Base-by-base conservation (phyloP, 176 grass and related monocot genomes). In the Aechmea fasciata region DNA sequence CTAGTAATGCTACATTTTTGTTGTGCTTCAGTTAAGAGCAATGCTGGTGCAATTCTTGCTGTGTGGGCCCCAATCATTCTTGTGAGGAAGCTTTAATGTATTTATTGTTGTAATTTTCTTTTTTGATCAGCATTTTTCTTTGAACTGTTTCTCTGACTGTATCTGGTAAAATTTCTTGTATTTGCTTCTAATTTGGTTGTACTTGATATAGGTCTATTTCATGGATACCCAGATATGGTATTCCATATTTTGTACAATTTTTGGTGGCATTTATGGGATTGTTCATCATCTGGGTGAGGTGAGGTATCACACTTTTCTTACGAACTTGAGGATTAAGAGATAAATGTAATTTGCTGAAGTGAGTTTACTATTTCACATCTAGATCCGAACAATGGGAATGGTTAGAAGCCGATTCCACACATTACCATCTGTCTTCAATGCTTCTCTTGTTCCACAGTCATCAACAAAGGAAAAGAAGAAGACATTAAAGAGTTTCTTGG, bases 211-310 rank as follows among this genome's bases (percentile, higher is more conserved):
- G 92, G 92, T 96, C 6, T 96, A 91, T 89, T 96, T 91, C 71
- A 96, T 96, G 92, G 92, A 96, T 76, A 96, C 85, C 69, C 92
- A 96, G 70, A 96, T 96, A 74, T 96, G 92, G 92, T 96, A 96
- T 86, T 91, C 92, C 41, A 81, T 91, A 83, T 96, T 89, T 53
- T 96, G 92, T 82, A 96, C 92, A 48, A 91, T 96, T 69, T 96
- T 96, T 1, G 92, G 92, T 82, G 92, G 92, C 61, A 83, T 87
- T 81, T 91, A 90, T 83, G 92, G 88, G 66, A 96, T 96, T 74
- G 64, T 96, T 70, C 75, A 91, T 86, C 92, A 96, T 84, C 88
- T 96, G 14, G 92, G 92, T 73, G 92, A 96, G 83, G 92, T 96
- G 82, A 87, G 85, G 71, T 81, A 19, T 33, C 14, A 25, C 47